phyloP scores from a whole-genome alignment of 2,329 filamentous ascomycete genomes.

The Pseudophaeomoniella oleicola region DNA sequence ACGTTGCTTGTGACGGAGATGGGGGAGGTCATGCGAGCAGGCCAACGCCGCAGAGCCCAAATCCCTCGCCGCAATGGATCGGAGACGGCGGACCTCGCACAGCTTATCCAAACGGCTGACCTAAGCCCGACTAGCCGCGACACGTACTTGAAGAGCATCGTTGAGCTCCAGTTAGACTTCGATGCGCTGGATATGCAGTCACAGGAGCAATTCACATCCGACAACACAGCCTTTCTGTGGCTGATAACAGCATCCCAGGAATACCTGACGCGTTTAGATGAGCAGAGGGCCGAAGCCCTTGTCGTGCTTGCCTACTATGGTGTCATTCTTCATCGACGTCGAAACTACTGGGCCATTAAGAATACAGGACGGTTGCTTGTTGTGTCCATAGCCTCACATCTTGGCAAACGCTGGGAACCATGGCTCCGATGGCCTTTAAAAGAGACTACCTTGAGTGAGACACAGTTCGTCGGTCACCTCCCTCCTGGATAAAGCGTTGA shows the following conservation, averaged over 20 bases:
- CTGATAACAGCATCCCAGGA: constrained; percentile 6
- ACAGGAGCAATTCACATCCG: constrained; percentile 1
- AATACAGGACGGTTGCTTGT: constrained; percentile 17
- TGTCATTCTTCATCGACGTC: constrained; percentile 21
- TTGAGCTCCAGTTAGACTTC: constrained; percentile 6
- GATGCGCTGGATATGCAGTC: background rate
- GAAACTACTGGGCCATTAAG: constrained; percentile 19
- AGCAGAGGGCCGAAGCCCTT: constrained; percentile 24
- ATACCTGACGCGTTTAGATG: constrained; percentile 18
- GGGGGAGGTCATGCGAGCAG: background rate
- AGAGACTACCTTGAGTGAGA: too few relatives aligned
- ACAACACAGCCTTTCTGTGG: constrained; percentile 6
- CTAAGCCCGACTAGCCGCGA: constrained; percentile 2
- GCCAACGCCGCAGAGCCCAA: background rate
- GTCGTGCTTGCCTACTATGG: constrained; percentile 29
- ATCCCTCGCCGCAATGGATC: background rate
- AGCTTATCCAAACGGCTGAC: constrained; percentile 5
- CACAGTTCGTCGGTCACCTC: too few relatives aligned
- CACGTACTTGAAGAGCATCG: constrained; percentile 6
- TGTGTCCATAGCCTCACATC: constrained; percentile 9
- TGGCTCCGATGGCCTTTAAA: constrained; percentile 19
- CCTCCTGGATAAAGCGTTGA: too few relatives aligned
- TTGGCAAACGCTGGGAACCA: constrained; percentile 14
- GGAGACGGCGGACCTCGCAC: constrained; percentile 5
- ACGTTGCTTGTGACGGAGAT: constrained; percentile 6